phyloP scores from a whole-genome alignment of 2,329 filamentous ascomycete species.

The Dactylonectria estremocensis region DNA sequence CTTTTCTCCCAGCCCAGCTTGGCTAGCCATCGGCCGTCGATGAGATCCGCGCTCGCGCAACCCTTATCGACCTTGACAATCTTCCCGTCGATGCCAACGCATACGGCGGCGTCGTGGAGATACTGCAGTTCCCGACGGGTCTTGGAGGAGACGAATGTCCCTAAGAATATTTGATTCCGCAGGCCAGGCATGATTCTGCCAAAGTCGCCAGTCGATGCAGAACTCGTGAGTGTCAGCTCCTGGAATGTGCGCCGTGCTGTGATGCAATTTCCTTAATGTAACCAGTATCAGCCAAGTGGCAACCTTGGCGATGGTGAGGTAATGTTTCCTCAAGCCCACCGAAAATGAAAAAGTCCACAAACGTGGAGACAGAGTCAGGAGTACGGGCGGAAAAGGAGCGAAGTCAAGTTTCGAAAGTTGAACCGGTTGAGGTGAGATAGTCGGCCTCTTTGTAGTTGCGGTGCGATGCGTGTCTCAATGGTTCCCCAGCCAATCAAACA shows the following conservation, averaged over 20 bases:
- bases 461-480: slow-evolving; percentile 1
- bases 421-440: background rate
- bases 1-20: slow-evolving; percentile 61
- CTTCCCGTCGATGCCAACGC: slow-evolving; percentile 64
- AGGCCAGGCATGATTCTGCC: slow-evolving; percentile 31
- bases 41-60: slow-evolving; percentile 50
- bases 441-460: slow-evolving; percentile 12
- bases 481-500: background rate
- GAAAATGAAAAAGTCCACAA: background rate
- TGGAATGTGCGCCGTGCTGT: background rate
- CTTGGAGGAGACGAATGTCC: slow-evolving; percentile 70
- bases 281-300: background rate
- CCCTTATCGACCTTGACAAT: slow-evolving; percentile 65
- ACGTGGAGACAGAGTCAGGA: background rate
- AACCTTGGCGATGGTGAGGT: background rate
- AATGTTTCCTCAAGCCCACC: background rate
- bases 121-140: slow-evolving; percentile 65
- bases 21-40: slow-evolving; percentile 54
- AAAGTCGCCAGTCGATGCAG: background rate
- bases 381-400: background rate
- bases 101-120: slow-evolving; percentile 65
- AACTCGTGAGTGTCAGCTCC: background rate
- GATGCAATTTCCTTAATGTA: background rate
- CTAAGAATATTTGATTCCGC: slow-evolving; percentile 65
- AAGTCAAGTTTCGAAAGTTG: background rate